A percentile compares a stretch with the other conserved stretches of the same genome.
Conservation (phyloP, 2,329 filamentous ascomycete genomes). For the Fonsecaea nubica region DNA sequence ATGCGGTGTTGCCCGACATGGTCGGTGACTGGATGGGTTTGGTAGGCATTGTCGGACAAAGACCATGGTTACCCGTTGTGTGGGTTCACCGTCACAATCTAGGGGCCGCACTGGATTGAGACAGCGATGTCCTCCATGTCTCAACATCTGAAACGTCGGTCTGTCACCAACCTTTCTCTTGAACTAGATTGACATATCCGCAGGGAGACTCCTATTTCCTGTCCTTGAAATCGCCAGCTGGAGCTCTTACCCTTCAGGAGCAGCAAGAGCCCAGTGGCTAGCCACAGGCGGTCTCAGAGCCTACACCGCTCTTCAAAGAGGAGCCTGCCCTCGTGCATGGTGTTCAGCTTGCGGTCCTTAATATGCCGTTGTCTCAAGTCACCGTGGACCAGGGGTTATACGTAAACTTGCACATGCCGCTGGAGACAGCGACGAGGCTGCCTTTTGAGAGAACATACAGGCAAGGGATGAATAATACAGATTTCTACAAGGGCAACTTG, state of each 20-base stretch:
- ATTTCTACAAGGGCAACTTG: background rate
- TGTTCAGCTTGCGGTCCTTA: constrained; percentile 21
- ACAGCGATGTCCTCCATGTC: constrained; percentile 9
- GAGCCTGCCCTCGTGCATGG: background rate
- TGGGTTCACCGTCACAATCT: constrained; percentile 8
- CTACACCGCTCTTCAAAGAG: constrained; percentile 32
- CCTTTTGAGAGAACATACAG: background rate
- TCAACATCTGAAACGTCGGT: constrained; percentile 27
- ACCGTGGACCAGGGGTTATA: background rate
- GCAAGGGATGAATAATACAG: constrained; percentile 5
- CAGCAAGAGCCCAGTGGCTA: constrained; percentile 20
- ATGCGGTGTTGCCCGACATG: background rate
- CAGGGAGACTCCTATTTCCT: constrained; percentile 3
- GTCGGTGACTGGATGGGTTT: background rate
- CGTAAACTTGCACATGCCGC: constrained; percentile 1
- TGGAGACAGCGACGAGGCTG: constrained; percentile 20
- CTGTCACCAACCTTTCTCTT: constrained; percentile 8
- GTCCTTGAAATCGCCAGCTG: constrained; percentile 14
- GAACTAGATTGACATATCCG: constrained; percentile 11
- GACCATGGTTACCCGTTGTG: background rate
- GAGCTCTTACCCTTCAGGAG: constrained; percentile 12
- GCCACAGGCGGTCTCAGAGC: constrained; percentile 15
- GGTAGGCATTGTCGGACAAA: background rate
- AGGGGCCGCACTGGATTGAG: background rate
- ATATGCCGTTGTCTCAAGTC: background rate